Evolutionary conservation across 345 rosid genomes (phyloP).

Genomic region (Eutrema japonicum): DNA sequence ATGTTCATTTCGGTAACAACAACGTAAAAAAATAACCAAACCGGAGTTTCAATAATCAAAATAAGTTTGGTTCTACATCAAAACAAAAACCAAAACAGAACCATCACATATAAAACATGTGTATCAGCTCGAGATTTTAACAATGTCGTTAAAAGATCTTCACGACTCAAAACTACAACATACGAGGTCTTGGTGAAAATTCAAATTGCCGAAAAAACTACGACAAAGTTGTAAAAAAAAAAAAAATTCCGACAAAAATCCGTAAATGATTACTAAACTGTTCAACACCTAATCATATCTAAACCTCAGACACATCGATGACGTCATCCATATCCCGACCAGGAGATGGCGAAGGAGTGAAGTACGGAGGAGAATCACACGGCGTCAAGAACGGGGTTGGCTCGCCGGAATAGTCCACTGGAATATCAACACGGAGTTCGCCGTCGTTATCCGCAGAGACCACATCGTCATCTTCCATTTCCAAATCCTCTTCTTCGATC

Average conservation of each 20-base stretch:
- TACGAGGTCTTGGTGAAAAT: too few species aligned
- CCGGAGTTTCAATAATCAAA: not conserved
- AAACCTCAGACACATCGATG: slow-evolving; percentile 26
- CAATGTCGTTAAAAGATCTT: not conserved
- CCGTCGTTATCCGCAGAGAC: not conserved
- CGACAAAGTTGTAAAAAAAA: too few species aligned
- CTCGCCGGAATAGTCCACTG: slow-evolving; percentile 30
- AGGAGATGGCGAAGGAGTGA: slow-evolving; percentile 46
- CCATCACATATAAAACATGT: not conserved
- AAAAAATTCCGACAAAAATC: slow-evolving; percentile 3
- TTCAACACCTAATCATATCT: slow-evolving; percentile 14
- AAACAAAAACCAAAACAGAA: slow-evolving; percentile 1
- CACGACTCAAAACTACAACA: not conserved
- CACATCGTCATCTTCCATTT: slow-evolving; percentile 23
- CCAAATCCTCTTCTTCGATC: slow-evolving; percentile 42
- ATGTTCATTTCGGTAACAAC: not conserved
- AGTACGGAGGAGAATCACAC: slow-evolving; percentile 42
- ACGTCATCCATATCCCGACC: slow-evolving; percentile 36
- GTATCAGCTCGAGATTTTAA: not conserved
- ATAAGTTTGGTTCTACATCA: not conserved
- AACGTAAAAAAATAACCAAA: not conserved
- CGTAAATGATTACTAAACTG: slow-evolving; percentile 1
- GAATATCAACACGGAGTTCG: slow-evolving; percentile 21
- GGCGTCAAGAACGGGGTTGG: slow-evolving; percentile 46
- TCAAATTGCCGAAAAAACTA: too few species aligned